Evolutionary conservation across 176 grass and related monocot genomes (phyloP).

Genomic region (Aegilops tauschii): DNA sequence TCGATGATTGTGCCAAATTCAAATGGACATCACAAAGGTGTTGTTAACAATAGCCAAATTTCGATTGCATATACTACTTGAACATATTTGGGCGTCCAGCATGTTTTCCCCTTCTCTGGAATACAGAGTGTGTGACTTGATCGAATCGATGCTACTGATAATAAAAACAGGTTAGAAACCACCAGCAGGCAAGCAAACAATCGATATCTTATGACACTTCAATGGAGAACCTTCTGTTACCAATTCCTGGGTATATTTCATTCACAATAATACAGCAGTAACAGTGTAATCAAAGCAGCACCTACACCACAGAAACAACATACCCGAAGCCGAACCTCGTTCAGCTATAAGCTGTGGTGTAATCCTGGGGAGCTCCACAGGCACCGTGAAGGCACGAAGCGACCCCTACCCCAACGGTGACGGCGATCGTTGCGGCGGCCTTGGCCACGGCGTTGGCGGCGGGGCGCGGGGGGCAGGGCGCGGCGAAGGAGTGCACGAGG

Average conservation of each 20-base stretch:
- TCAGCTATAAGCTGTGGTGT: neutral
- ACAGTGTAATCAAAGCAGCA: neutral
- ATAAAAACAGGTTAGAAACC: neutral
- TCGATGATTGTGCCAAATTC: neutral
- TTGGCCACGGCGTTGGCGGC: too few relatives aligned
- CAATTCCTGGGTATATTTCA: neutral
- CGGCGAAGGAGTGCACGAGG: neutral
- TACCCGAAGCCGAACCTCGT: neutral
- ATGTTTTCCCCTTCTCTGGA: neutral
- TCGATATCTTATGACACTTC: neutral
- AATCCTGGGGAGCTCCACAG: neutral
- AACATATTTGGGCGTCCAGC: neutral
- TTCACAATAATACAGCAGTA: neutral
- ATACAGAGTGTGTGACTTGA: too few relatives aligned
- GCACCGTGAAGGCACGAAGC: neutral
- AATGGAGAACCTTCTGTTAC: neutral
- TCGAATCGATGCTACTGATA: too few relatives aligned
- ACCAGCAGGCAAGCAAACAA: neutral
- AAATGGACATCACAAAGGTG: neutral
- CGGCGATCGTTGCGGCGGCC: neutral
- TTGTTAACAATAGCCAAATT: neutral
- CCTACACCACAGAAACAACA: constrained; percentile 4
- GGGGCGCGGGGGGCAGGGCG: neutral
- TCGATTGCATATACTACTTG: neutral
- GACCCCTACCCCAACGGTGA: neutral